Percentiles rank a stretch among this genome's conserved stretches.
These are phyloP conservation scores for Backusella liffmaniae DNA, from an alignment of 192 early-diverging fungal species.

Conservation along the genomic window DNA sequence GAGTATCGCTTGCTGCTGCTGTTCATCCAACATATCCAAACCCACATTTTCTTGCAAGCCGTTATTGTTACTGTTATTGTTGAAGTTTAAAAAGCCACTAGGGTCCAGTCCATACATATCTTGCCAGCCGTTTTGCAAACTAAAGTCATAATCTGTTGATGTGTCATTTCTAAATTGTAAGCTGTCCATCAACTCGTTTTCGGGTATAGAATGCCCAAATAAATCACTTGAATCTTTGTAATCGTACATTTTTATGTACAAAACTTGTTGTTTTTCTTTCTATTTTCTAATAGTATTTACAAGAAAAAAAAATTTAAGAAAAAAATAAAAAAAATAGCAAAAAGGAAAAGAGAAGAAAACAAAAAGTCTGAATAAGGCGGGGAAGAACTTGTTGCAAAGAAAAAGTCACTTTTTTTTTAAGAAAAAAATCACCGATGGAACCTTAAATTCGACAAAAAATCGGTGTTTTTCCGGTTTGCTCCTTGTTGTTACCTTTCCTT, in stretches of 20 bases:
- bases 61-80: neutral
- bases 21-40: slow-evolving; percentile 5
- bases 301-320: neutral
- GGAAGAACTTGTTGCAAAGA: neutral
- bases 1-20: slow-evolving; percentile 19
- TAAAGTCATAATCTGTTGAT: neutral
- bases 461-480: slow-evolving; percentile 6
- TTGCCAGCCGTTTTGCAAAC: slow-evolving; percentile 5
- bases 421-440: neutral
- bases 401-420: neutral
- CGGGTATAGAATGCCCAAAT: neutral
- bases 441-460: neutral
- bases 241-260: slow-evolving; percentile 10
- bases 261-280: neutral
- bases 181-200: slow-evolving; percentile 4
- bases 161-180: slow-evolving; percentile 8
- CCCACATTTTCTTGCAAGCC: neutral
- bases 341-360: neutral
- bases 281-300: slow-evolving; percentile 6
- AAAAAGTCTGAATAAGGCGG: neutral
- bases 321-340: neutral
- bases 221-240: slow-evolving; percentile 8
- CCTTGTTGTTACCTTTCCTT: neutral
- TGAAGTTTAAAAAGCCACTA: slow-evolving; percentile 5
- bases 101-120: neutral